Evolutionary conservation across 345 rosid genomes (phyloP), one percentile per base, ranked within the genome.

Genomic region (Sisymbrium altissimum): DNA sequence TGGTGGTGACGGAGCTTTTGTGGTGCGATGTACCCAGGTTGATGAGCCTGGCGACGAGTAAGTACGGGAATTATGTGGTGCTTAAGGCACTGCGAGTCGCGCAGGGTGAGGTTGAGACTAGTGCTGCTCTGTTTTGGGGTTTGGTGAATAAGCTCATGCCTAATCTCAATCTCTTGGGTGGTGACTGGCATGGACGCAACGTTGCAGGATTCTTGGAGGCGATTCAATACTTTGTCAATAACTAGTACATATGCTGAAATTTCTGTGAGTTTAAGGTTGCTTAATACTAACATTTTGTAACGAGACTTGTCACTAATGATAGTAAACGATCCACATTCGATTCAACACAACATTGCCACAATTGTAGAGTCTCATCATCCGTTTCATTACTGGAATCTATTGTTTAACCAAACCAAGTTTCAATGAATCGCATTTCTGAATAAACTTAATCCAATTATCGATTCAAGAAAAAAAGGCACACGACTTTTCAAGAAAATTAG

Each of bases 21-120:
- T 1, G 9, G 36, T 33, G 36, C 36, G 36, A 33, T 33, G 9
- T 1, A 33, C 9, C 6, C 36, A 33, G 36, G 36, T 33, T 33
- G 9, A 33, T 30, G 36, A 33, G 7, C 8, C 36, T 33, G 36
- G 36, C 36, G 36, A 7, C 9, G 1, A 7, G 9, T 33, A 7
- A 7, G 19, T 68, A 18, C 36, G 79, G 79, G 17, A 52, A 40
- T 50, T 68, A 49, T 30, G 79, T 75, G 55, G 68, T 68, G 56
- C 3, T 1, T 1, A 75, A 41, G 13, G 68, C 68, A 60, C 29
- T 75, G n/a, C 12, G 0, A 39, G 0, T 66, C 10, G 30, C 61
- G 11, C n/a, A 3, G 0, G 4, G 2, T 9, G 4, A 12, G 9
- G 6, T 6, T 33, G 6, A 0, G 9, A 33, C 2, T 63, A 0